Conservation (phyloP, 495 filamentous ascomycete genomes). For the Hypoxylon cercidicola region DNA sequence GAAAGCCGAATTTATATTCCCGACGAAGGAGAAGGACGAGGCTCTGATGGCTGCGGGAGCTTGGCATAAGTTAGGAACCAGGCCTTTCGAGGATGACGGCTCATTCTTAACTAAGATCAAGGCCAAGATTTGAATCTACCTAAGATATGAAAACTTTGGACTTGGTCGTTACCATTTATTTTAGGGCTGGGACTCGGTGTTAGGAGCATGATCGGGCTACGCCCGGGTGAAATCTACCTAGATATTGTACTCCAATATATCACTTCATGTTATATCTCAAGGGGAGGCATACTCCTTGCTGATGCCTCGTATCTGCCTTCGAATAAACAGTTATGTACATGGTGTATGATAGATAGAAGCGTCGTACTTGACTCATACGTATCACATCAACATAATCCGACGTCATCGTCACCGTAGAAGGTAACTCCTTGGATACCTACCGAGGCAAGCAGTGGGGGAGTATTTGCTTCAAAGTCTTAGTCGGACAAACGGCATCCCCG, state of each 20-base stretch:
- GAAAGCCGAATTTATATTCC: conserved; percentile 34
- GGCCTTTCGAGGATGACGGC: conserved; percentile 39
- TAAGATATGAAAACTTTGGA: no score
- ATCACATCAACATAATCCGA: background rate
- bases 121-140: conserved; percentile 29
- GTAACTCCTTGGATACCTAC: background rate
- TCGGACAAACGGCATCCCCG: conserved; percentile 30
- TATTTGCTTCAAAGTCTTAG: background rate
- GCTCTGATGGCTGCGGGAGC: conserved; percentile 34
- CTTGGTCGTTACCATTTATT: no score
- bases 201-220: no score
- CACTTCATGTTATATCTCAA: no score
- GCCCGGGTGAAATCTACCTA: no score
- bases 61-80: conserved; percentile 41
- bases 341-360: no score
- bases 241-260: no score
- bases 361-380: background rate
- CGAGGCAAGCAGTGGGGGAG: background rate
- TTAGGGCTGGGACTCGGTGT: no score
- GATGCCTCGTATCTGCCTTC: no score
- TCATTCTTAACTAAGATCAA: conserved; percentile 26
- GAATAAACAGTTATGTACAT: no score
- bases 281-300: no score
- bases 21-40: conserved; percentile 31
- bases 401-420: background rate